Evolutionary conservation across 208 protist species (phyloP), one percentile per base, ranked within the genome.

Genomic region (Trypanosoma lewisi): DNA sequence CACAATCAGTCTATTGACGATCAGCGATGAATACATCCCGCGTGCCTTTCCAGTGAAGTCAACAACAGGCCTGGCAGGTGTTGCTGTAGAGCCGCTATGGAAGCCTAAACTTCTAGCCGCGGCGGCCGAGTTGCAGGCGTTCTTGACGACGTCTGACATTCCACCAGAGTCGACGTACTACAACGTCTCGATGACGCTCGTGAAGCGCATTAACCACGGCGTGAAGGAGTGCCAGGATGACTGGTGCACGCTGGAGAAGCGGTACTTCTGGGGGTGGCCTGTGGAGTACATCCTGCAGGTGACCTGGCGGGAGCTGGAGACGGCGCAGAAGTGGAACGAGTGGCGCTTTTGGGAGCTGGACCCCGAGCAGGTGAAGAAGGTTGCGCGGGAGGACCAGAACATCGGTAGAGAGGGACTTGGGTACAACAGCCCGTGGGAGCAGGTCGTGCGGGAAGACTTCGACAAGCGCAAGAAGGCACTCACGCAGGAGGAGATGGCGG

Each of bases 241-340:
- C 76, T 96, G 90, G 87, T 89, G 80, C 66, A 96, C 90, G 30
- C 55, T 96, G 53, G 86, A 96, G 70, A 93, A 94, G 79, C 88
- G 87, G 53, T 96, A 84, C 64, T 96, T 96, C 59, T 96, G 90
- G 87, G 90, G 87, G 4, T 96, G 87, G 90, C 90, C 90, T 27
- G 90, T 96, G 31, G 87, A 96, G 79, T 89, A 96, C 66, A 94
- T 96, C 37, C 65, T 96, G 14, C 90, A 96, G 67, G 83, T 96
- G 42, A 96, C 89, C 16, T 96, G 89, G 87, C 77, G 89, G 16
- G 86, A 96, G 85, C 60, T 96, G 55, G 86, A 96, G 69, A 96
- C 89, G 55, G 90, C 90, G 42, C 90, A 96, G 67, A 93, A 94
- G 81, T 96, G 90, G 90, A 96, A 96, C 33, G 90, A 96, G 74